Evolutionary conservation across 305 asterid species (phyloP).

Genomic region (Striga hermonthica): DNA sequence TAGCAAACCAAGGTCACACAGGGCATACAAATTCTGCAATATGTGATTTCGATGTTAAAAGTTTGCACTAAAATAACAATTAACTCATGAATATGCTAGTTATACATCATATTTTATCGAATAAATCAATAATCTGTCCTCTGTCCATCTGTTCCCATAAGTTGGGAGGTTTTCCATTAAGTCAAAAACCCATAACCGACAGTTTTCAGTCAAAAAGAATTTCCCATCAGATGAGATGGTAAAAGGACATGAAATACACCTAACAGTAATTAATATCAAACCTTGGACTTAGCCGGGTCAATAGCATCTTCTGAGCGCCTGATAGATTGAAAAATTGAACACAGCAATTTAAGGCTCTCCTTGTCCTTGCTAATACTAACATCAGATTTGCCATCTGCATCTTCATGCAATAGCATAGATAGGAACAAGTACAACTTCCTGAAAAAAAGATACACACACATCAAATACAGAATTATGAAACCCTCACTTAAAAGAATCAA

Average conservation of each 20-base stretch:
- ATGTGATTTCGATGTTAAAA: slow-evolving; percentile 32
- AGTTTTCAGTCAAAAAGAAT: too few species aligned
- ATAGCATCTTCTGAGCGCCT: slow-evolving; percentile 72
- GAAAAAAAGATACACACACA: slow-evolving; percentile 36
- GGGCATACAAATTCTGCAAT: slow-evolving; percentile 71
- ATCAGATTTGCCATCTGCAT: slow-evolving; percentile 72
- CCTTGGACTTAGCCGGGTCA: slow-evolving; percentile 69
- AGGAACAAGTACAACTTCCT: slow-evolving; percentile 78
- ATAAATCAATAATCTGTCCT: slow-evolving; percentile 4
- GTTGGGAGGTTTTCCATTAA: slow-evolving; percentile 14
- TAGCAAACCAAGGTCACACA: slow-evolving; percentile 73
- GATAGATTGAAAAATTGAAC: slow-evolving; percentile 60
- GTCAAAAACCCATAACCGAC: too few species aligned
- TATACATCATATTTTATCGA: too few species aligned
- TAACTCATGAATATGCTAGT: slow-evolving; percentile 7
- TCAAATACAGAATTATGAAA: slow-evolving; percentile 13
- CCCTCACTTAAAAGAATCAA: neutral
- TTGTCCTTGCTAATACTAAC: slow-evolving; percentile 52
- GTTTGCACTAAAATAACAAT: slow-evolving; percentile 27
- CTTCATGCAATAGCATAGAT: slow-evolving; percentile 73
- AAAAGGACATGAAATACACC: slow-evolving; percentile 26
- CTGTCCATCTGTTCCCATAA: slow-evolving; percentile 5
- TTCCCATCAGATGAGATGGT: slow-evolving; percentile 1
- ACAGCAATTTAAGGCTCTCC: slow-evolving; percentile 52
- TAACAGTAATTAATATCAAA: slow-evolving; percentile 32